Evolutionary conservation across 2,329 filamentous ascomycete genomes (phyloP).

Genomic region (Ceratocystis diversiconidia): DNA sequence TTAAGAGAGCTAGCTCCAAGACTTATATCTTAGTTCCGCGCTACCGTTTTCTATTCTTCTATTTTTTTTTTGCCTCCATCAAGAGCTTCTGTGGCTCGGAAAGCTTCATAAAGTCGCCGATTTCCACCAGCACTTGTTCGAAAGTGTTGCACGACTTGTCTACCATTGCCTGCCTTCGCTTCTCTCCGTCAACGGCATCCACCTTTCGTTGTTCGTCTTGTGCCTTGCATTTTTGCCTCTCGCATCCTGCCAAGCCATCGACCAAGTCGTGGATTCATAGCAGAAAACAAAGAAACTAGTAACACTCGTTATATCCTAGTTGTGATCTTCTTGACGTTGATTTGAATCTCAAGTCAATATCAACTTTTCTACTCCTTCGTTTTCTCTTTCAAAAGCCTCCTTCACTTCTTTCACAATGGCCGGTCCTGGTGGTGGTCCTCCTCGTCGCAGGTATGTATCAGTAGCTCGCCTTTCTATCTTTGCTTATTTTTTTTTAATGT

Average conservation of each 20-base stretch:
- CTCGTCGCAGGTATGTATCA: slow-evolving; percentile 45
- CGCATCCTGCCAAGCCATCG: background rate
- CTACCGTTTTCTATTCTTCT: background rate
- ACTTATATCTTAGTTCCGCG: slow-evolving; percentile 4
- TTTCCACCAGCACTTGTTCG: background rate
- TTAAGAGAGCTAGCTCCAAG: background rate
- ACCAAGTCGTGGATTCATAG: background rate
- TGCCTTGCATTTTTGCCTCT: background rate
- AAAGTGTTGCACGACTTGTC: background rate
- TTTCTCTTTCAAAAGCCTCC: slow-evolving; percentile 6
- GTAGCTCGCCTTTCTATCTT: background rate
- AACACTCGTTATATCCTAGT: slow-evolving; percentile 8
- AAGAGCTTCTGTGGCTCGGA: background rate
- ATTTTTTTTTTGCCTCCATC: background rate
- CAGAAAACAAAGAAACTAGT: background rate
- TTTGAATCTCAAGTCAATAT: background rate
- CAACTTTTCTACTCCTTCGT: slow-evolving; percentile 1
- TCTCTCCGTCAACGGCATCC: background rate
- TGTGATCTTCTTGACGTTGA: background rate
- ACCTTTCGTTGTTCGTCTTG: background rate
- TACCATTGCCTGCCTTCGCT: background rate
- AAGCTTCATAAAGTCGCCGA: slow-evolving; percentile 5
- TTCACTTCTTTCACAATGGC: slow-evolving; percentile 47
- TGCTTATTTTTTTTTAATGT: background rate
- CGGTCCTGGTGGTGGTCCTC: slow-evolving; percentile 86